A percentile compares a stretch with the other conserved stretches of the same genome.
phyloP scores from a whole-genome alignment of 2,329 filamentous ascomycete species.

The Rosellinia necatrix region DNA sequence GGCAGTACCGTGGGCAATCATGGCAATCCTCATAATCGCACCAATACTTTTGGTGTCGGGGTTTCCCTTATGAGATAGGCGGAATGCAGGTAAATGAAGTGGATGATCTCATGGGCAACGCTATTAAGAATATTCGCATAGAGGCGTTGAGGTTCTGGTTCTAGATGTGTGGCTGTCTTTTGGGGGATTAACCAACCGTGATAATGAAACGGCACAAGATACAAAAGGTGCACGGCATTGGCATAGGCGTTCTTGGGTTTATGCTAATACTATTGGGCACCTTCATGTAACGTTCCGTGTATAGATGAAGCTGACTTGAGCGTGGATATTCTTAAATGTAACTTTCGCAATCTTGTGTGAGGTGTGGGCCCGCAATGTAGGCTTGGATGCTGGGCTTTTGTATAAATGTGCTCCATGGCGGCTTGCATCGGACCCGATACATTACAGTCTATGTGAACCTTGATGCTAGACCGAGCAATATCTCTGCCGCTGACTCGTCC shows the following conservation, averaged over 20 bases:
- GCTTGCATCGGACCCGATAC: background rate
- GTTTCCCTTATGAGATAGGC: slow-evolving; percentile 2
- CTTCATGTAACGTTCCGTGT: background rate
- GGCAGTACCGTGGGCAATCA: slow-evolving; percentile 33
- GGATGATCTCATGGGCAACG: slow-evolving; percentile 7
- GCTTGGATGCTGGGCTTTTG: background rate
- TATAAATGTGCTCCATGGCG: background rate
- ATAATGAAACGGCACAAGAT: slow-evolving; percentile 23
- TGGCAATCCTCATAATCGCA: slow-evolving; percentile 20
- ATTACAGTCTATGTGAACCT: background rate
- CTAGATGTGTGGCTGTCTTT: slow-evolving; percentile 20
- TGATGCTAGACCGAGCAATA: no score
- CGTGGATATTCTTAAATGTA: background rate
- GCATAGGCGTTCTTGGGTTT: slow-evolving; percentile 36
- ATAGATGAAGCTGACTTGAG: slow-evolving; percentile 2
- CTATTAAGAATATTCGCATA: slow-evolving; percentile 25
- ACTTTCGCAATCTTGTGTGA: background rate
- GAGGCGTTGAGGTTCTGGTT: slow-evolving; percentile 29
- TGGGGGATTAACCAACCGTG: slow-evolving; percentile 23
- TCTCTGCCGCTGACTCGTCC: no score
- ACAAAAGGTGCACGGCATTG: slow-evolving; percentile 31
- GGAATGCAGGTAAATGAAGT: background rate
- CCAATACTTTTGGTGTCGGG: slow-evolving; percentile 26
- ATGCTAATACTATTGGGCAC: slow-evolving; percentile 2
- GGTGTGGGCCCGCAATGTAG: background rate